phyloP scores from a whole-genome alignment of 1,139 yeast genomes.

The Hansenula sp. region DNA sequence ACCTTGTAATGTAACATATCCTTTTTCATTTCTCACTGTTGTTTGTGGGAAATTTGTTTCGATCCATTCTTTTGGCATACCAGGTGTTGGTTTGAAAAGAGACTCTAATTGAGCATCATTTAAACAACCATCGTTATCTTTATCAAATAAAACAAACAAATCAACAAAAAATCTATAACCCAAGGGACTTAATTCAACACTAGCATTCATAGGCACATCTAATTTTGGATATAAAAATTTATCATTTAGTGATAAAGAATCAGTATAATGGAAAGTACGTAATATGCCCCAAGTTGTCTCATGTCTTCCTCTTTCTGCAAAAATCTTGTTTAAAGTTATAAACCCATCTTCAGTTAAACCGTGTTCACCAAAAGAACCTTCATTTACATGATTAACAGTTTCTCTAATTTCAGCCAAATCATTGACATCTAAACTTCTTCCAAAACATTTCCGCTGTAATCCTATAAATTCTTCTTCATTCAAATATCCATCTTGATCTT shows the following conservation, averaged over 20 bases:
- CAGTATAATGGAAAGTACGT: constrained; percentile 84
- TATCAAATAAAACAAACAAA: constrained; percentile 78
- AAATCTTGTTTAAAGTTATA: constrained; percentile 66
- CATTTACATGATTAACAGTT: constrained; percentile 24
- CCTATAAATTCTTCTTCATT: constrained; percentile 64
- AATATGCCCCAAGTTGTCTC: constrained; percentile 96
- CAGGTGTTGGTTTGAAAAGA: constrained; percentile 86
- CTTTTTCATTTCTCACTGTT: constrained; percentile 85
- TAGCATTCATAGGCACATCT: constrained; percentile 71
- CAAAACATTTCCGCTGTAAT: constrained; percentile 74
- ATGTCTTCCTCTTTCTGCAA: constrained; percentile 88
- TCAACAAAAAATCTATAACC: constrained; percentile 93
- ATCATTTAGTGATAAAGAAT: constrained; percentile 80
- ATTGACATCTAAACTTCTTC: constrained; percentile 46
- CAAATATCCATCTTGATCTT: constrained; percentile 83
- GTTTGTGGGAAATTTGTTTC: constrained; percentile 82
- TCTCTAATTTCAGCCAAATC: constrained; percentile 48
- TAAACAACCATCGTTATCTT: constrained; percentile 93
- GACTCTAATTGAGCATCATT: constrained; percentile 63
- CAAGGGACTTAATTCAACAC: constrained; percentile 89
- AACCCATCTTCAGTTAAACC: constrained; percentile 79
- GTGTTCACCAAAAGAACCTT: constrained; percentile 26
- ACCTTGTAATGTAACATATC: constrained; percentile 88
- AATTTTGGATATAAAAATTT: constrained; percentile 71
- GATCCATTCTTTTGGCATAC: constrained; percentile 82